These are phyloP conservation scores for Paxillus involutus DNA, from an alignment of 768 basidiomycete species.

Conservation along the genomic window DNA sequence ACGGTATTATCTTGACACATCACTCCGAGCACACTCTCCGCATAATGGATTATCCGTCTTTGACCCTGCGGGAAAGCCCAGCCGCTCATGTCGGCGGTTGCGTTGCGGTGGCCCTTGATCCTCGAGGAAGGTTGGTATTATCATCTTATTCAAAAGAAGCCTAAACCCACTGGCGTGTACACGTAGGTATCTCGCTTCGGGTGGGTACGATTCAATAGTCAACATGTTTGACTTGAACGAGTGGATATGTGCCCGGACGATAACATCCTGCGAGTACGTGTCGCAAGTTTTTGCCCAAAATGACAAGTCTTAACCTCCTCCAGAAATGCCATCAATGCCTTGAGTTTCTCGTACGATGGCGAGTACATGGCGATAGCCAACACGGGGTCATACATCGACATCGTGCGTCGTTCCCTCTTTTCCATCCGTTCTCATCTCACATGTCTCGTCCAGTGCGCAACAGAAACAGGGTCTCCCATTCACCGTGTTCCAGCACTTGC, in stretches of 20 bases:
- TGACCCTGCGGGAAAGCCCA: conserved; percentile 56
- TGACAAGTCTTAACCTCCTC: conserved; percentile 1
- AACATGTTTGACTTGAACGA: conserved; percentile 79
- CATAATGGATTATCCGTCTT: conserved; percentile 66
- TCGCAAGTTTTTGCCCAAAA: background rate
- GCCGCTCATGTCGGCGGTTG: conserved; percentile 84
- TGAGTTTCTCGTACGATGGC: conserved; percentile 83
- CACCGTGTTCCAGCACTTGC: conserved; percentile 76
- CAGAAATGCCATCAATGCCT: conserved; percentile 68
- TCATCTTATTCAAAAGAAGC: background rate
- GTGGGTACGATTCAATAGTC: conserved; percentile 80
- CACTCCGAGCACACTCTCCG: conserved; percentile 64
- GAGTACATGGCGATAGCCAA: conserved; percentile 81
- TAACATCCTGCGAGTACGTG: conserved; percentile 78
- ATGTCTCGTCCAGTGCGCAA: conserved; percentile 57
- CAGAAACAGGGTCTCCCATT: conserved; percentile 70
- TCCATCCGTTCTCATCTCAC: background rate
- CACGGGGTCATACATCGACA: conserved; percentile 72
- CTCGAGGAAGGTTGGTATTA: conserved; percentile 60
- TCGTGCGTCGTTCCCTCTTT: conserved; percentile 47
- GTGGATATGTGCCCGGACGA: conserved; percentile 78
- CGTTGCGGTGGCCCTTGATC: conserved; percentile 72
- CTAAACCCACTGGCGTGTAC: conserved; percentile 3
- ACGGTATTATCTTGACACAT: conserved; percentile 67
- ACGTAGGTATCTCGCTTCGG: conserved; percentile 71